A percentile compares a stretch with the other conserved stretches of the same genome.
Conservation (phyloP, 345 rosid genomes). For the Adansonia digitata region DNA sequence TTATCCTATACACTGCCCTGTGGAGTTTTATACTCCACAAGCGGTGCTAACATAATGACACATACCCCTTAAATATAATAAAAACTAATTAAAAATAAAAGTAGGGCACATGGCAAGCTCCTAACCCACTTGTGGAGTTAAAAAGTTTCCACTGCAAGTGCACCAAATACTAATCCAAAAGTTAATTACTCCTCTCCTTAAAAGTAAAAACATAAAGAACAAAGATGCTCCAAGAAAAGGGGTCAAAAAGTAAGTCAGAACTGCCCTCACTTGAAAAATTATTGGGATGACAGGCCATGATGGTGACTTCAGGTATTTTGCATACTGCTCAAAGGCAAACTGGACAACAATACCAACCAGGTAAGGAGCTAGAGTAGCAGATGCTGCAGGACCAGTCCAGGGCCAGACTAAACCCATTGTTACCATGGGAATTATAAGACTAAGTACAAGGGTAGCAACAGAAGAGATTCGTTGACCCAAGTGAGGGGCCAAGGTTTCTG, state of each 20-base stretch:
- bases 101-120: no score
- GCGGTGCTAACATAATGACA: no score
- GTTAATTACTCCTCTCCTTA: no score
- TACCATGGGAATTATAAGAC: slow-evolving; percentile 89
- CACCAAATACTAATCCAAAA: no score
- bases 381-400: slow-evolving; percentile 99
- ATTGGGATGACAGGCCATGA: slow-evolving; percentile 74
- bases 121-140: no score
- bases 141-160: no score
- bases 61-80: no score
- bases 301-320: slow-evolving; percentile 67
- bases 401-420: slow-evolving; percentile 99
- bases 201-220: no score
- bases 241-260: background rate
- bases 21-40: no score
- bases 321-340: slow-evolving; percentile 87
- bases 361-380: slow-evolving; percentile 97
- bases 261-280: slow-evolving; percentile 68
- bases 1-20: no score
- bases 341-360: slow-evolving; percentile 89
- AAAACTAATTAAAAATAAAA: no score
- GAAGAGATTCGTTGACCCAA: slow-evolving; percentile 78
- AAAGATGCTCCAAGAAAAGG: background rate
- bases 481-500: slow-evolving; percentile 32
- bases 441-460: slow-evolving; percentile 80